phyloP scores from a whole-genome alignment of 2,329 filamentous ascomycete genomes.

The Aspergillus quadrilineatus region DNA sequence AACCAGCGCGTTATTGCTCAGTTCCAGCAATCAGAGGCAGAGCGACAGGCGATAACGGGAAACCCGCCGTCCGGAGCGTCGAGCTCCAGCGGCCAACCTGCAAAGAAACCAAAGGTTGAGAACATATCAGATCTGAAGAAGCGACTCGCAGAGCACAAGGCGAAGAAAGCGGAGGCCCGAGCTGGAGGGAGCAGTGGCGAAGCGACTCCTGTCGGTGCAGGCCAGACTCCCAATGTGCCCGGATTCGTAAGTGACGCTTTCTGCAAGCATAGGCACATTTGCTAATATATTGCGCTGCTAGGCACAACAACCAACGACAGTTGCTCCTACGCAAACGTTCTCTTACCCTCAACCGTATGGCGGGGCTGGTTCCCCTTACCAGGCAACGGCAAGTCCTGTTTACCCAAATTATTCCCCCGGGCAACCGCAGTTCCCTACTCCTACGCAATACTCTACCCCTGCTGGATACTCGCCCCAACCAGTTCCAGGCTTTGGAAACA shows the following conservation, averaged over 20 bases:
- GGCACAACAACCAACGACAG: slow-evolving; percentile 45
- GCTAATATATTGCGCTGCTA: slow-evolving; percentile 20
- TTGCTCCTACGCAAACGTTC: slow-evolving; percentile 30
- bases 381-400: slow-evolving; percentile 41
- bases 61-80: slow-evolving; percentile 70
- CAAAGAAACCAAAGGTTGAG: slow-evolving; percentile 71
- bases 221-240: slow-evolving; percentile 50
- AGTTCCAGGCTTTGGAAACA: slow-evolving; percentile 40
- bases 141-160: slow-evolving; percentile 74
- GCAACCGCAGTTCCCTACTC: slow-evolving; percentile 35
- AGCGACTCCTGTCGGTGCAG: slow-evolving; percentile 54
- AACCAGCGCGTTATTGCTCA: slow-evolving; percentile 81
- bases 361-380: slow-evolving; percentile 43
- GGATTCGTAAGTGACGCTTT: slow-evolving; percentile 55
- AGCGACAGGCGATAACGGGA: slow-evolving; percentile 76
- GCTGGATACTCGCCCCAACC: slow-evolving; percentile 34
- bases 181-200: slow-evolving; percentile 58
- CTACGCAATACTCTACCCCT: slow-evolving; percentile 32
- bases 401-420: slow-evolving; percentile 39
- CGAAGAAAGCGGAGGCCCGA: slow-evolving; percentile 61
- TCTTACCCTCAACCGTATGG: slow-evolving; percentile 43
- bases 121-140: slow-evolving; percentile 74
- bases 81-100: slow-evolving; percentile 41
- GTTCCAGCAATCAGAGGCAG: slow-evolving; percentile 81
- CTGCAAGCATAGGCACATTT: not conserved